These are phyloP conservation scores for Thalassiosira mediterranea DNA, from an alignment of 352 stramenopile genomes.

Conservation along the genomic window DNA sequence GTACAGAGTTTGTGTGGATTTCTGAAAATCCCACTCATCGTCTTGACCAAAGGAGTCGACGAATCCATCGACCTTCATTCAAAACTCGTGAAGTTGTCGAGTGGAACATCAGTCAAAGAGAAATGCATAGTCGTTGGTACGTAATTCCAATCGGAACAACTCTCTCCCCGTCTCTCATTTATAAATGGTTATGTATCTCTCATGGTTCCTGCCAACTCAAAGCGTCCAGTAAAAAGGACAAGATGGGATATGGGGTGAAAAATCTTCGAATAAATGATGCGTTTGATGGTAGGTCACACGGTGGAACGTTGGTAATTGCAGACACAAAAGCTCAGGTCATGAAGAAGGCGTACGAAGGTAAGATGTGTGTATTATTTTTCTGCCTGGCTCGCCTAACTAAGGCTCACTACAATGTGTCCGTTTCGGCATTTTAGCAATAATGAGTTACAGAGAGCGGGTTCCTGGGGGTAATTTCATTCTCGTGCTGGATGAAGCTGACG, in stretches of 20 bases:
- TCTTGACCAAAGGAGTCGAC: slow-evolving; percentile 44
- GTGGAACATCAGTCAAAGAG: slow-evolving; percentile 17
- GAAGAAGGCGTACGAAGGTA: slow-evolving; percentile 29
- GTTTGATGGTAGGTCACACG: slow-evolving; percentile 23
- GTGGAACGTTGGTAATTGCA: slow-evolving; percentile 46
- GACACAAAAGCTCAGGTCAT: slow-evolving; percentile 49
- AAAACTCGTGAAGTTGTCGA: slow-evolving; percentile 20
- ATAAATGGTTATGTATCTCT: slow-evolving; percentile 2
- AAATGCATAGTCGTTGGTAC: slow-evolving; percentile 34
- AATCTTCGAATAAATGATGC: slow-evolving; percentile 22
- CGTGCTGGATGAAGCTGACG: slow-evolving; percentile 47
- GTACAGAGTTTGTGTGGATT: slow-evolving; percentile 26
- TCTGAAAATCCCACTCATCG: slow-evolving; percentile 32
- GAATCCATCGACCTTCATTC: slow-evolving; percentile 36
- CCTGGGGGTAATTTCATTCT: slow-evolving; percentile 40
- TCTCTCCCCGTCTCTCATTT: neutral
- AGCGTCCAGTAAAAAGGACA: slow-evolving; percentile 30
- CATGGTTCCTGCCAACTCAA: no score
- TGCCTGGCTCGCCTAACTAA: no score
- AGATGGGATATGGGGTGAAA: slow-evolving; percentile 16
- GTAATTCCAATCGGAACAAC: slow-evolving; percentile 1
- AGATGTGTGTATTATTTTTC: no score
- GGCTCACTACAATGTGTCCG: no score
- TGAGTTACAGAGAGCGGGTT: slow-evolving; percentile 22
- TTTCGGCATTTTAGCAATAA: no score